Percentiles rank a stretch among this genome's conserved stretches.
These are phyloP conservation scores for Cynara cardunculus DNA, from an alignment of 129 eudicot genomes.

Conservation along the genomic window DNA sequence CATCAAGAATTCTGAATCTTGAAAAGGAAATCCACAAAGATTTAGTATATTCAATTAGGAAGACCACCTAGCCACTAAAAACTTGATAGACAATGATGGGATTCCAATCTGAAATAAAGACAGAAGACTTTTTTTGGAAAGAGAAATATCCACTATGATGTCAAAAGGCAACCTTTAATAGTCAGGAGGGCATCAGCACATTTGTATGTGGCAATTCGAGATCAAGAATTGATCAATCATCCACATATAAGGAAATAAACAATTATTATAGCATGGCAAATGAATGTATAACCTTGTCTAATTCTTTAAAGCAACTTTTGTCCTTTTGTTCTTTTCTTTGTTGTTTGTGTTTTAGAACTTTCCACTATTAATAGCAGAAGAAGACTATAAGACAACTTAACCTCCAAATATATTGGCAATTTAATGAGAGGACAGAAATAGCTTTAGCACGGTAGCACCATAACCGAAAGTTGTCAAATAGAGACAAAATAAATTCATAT, in stretches of 20 bases:
- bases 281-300: conserved; percentile 29
- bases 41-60: conserved; percentile 12
- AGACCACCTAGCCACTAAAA: conserved; percentile 21
- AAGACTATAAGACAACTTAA: conserved; percentile 36
- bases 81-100: conserved; percentile 11
- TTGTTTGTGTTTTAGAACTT: conserved; percentile 18
- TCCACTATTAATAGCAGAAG: conserved; percentile 21
- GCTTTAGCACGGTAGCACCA: conserved; percentile 16
- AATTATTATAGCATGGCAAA: conserved; percentile 20
- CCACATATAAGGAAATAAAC: conserved; percentile 14
- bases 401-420: conserved; percentile 17
- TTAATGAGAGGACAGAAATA: conserved; percentile 9
- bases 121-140: neutral
- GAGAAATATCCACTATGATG: conserved; percentile 29
- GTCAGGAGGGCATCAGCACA: conserved; percentile 26
- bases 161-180: conserved; percentile 33
- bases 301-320: conserved; percentile 26
- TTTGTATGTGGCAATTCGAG: conserved; percentile 39
- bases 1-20: conserved; percentile 17
- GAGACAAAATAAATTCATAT: neutral
- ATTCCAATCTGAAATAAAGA: conserved; percentile 20
- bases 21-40: conserved; percentile 28
- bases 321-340: conserved; percentile 18
- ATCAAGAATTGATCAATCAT: conserved; percentile 13
- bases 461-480: conserved; percentile 23